phyloP scores from a whole-genome alignment of 148 eudicot species.

The Rhododendron williamsianum region DNA sequence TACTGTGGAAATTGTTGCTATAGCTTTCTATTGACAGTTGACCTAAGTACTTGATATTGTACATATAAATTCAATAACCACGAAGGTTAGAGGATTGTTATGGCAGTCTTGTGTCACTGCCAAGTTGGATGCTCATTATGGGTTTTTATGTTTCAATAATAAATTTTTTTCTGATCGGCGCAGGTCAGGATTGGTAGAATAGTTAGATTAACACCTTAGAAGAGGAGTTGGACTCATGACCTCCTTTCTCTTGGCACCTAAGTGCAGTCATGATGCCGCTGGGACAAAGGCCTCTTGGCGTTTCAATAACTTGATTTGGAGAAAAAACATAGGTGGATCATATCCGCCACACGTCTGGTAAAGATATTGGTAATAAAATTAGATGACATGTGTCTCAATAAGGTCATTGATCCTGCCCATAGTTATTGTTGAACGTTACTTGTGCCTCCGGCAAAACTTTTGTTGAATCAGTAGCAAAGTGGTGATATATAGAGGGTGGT shows the following conservation, averaged over 20 bases:
- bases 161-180: too few relatives aligned
- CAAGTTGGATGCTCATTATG: not conserved
- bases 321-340: not conserved
- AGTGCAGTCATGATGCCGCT: too few relatives aligned
- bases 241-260: too few relatives aligned
- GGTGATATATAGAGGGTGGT: not conserved
- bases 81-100: not conserved
- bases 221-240: too few relatives aligned
- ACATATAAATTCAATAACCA: too few relatives aligned
- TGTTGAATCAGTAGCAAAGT: not conserved
- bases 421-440: not conserved
- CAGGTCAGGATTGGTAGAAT: too few relatives aligned
- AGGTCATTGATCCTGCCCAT: not conserved
- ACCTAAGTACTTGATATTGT: not conserved
- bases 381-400: not conserved
- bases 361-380: not conserved
- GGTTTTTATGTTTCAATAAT: not conserved
- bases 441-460: not conserved
- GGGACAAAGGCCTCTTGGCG: too few relatives aligned
- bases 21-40: not conserved
- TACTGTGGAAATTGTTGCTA: not conserved
- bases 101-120: not conserved
- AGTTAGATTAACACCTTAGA: too few relatives aligned
- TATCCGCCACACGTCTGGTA: not conserved
- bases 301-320: not conserved